Evolutionary conservation across 2,329 filamentous ascomycete genomes (phyloP), one percentile per base, ranked within the genome.

Genomic region (Alternaria metachromatica): DNA sequence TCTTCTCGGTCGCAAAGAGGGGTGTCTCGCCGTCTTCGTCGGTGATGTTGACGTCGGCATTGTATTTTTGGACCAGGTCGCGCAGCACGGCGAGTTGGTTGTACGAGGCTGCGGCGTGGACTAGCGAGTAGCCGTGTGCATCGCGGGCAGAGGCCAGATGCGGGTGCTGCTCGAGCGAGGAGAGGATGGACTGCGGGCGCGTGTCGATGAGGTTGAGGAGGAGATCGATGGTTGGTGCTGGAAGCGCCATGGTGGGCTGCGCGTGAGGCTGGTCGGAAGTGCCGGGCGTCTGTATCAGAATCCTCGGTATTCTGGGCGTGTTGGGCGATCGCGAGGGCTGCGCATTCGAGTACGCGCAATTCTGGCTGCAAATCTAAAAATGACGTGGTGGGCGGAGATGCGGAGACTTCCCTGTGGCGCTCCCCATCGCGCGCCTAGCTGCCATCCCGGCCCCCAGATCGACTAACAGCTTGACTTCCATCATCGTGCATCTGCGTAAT

Each of bases 1-100:
- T 84, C 0, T 89, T 92, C 81, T 99, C 96, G 26, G 90, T 89
- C n/a, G 94, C 93, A 76, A 97, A 99, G 5, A 99, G 84, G n/a
- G 95, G 92, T 1, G 95, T 97, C 82, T 99, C 96, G 60, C 90
- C 88, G 78, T 99, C 96, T 79, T 97, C 93, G 77, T 99, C 96
- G 69, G 87, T 88, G 56, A 97, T 84, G 77, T 97, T 90, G 51
- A 94, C 87, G 64, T 94, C 84, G 23, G 95, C 94, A 12, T 89
- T 82, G 80, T 94, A 93, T 33, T 95, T 92, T 50, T 84, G 84
- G 26, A 97, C 85, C 6, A 99, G 86, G 0, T 88, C 81, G 63
- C 92, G 90, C 15, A 97, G 86, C 15, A 99, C 89, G 59, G 92
- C 88, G 37, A 93, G 82, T 77, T 98, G 94, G 77, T 91, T 92